These are phyloP conservation scores for Oenanthe sinensis DNA, from an alignment of 129 eudicot genomes.

Conservation along the genomic window DNA sequence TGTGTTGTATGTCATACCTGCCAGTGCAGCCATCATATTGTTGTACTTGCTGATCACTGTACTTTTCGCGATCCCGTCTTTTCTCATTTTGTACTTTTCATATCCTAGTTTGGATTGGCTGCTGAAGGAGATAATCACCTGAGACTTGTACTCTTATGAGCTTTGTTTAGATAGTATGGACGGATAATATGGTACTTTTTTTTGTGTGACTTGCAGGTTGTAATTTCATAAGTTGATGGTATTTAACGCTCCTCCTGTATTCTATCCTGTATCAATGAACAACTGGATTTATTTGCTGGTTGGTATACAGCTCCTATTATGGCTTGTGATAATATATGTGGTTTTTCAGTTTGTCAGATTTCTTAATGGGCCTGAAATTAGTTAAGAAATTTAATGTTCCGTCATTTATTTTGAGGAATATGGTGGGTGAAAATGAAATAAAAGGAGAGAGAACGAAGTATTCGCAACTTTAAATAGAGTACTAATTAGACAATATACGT, in stretches of 20 bases:
- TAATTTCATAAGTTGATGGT: background rate
- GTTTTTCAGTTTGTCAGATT: conserved; percentile 1
- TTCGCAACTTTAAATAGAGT: too few relatives aligned
- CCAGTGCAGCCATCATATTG: conserved; percentile 11
- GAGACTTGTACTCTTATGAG: conserved; percentile 13
- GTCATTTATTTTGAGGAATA: too few relatives aligned
- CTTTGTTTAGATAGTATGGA: background rate
- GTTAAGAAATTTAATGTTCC: too few relatives aligned
- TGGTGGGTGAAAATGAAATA: too few relatives aligned
- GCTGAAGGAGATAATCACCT: conserved; percentile 51
- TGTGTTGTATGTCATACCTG: conserved; percentile 12
- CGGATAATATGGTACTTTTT: background rate
- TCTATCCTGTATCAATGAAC: background rate
- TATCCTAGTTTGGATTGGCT: conserved; percentile 83
- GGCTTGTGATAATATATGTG: conserved; percentile 15
- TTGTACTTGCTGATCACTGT: conserved; percentile 48
- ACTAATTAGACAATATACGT: too few relatives aligned
- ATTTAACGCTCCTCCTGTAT: background rate
- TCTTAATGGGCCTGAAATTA: background rate
- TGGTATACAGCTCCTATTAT: background rate
- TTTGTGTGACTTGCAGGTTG: background rate
- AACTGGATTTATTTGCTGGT: background rate
- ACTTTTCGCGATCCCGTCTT: conserved; percentile 57
- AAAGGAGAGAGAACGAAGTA: too few relatives aligned
- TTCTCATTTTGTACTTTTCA: conserved; percentile 56